phyloP scores from a whole-genome alignment of 768 basidiomycete genomes.

The Amanita fuliginea region DNA sequence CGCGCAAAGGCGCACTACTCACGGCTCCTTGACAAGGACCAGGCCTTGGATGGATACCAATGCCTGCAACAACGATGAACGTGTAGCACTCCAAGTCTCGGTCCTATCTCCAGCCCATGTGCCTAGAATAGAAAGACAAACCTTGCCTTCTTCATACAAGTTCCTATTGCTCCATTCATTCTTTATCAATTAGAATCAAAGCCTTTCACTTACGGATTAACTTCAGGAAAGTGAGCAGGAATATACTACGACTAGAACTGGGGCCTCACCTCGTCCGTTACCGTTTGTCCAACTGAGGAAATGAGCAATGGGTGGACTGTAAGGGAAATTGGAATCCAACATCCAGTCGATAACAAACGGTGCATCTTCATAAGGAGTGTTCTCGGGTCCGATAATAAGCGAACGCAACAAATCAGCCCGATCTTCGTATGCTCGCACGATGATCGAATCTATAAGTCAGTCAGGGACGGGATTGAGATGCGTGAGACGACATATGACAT shows the following conservation, averaged over 20 bases:
- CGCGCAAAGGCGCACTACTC: constrained; percentile 21
- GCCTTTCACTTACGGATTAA: constrained; percentile 57
- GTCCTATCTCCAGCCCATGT: constrained; percentile 87
- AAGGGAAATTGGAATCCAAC: constrained; percentile 76
- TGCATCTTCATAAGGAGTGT: constrained; percentile 92
- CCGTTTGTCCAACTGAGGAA: constrained; percentile 95
- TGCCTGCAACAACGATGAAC: constrained; percentile 84
- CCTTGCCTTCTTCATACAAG: constrained; percentile 92
- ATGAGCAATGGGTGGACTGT: constrained; percentile 75
- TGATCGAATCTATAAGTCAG: constrained; percentile 55
- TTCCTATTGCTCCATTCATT: constrained; percentile 35
- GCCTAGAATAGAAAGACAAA: constrained; percentile 83
- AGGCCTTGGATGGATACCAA: constrained; percentile 92
- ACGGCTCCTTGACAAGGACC: constrained; percentile 90
- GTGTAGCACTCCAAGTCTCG: constrained; percentile 77
- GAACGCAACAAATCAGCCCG: constrained; percentile 77
- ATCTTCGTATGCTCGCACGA: constrained; percentile 88
- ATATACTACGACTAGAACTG: not conserved
- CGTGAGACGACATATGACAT: constrained; percentile 9
- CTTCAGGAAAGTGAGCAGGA: constrained; percentile 18
- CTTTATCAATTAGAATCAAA: not conserved
- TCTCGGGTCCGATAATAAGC: constrained; percentile 86
- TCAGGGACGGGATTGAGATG: not conserved
- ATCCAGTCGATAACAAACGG: constrained; percentile 95
- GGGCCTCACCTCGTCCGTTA: constrained; percentile 64